A percentile compares a stretch with the other conserved stretches of the same genome.
Evolutionary conservation across 495 filamentous ascomycete species (phyloP).

Genomic region (Xylaria bambusicola): DNA sequence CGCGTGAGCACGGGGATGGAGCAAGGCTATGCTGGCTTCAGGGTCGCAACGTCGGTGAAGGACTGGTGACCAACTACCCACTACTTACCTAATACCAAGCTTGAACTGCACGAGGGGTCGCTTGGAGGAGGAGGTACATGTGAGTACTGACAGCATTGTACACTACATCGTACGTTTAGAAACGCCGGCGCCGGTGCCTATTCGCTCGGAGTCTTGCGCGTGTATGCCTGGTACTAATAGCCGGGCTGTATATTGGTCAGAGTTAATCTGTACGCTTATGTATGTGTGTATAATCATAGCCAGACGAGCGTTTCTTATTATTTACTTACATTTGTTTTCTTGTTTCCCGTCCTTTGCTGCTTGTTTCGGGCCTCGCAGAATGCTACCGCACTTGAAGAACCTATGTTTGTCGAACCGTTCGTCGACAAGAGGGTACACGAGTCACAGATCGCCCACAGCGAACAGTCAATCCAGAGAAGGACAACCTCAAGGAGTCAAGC

Average conservation of each 20-base stretch:
- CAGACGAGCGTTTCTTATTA: background rate
- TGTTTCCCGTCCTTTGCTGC: background rate
- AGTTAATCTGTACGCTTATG: background rate
- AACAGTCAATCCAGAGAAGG: too few relatives aligned
- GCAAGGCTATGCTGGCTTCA: constrained; percentile 3
- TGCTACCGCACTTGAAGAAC: background rate
- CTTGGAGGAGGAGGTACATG: background rate
- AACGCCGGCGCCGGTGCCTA: background rate
- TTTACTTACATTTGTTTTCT: too few relatives aligned
- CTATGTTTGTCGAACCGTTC: too few relatives aligned
- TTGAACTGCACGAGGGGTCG: constrained; percentile 1
- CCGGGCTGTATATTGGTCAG: constrained; percentile 1
- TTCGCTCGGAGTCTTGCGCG: background rate
- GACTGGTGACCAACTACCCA: background rate
- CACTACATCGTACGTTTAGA: constrained; percentile 1
- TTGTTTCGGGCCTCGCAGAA: background rate
- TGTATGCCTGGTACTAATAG: background rate
- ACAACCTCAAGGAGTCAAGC: too few relatives aligned
- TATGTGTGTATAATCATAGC: background rate
- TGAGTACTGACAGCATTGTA: background rate
- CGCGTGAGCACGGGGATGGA: background rate
- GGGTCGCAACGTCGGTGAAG: background rate
- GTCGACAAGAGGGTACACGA: too few relatives aligned
- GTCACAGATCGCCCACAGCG: too few relatives aligned
- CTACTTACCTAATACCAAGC: background rate